These are phyloP conservation scores for Candida broadrunensis DNA, from an alignment of 805 yeast genomes.

Conservation along the genomic window DNA sequence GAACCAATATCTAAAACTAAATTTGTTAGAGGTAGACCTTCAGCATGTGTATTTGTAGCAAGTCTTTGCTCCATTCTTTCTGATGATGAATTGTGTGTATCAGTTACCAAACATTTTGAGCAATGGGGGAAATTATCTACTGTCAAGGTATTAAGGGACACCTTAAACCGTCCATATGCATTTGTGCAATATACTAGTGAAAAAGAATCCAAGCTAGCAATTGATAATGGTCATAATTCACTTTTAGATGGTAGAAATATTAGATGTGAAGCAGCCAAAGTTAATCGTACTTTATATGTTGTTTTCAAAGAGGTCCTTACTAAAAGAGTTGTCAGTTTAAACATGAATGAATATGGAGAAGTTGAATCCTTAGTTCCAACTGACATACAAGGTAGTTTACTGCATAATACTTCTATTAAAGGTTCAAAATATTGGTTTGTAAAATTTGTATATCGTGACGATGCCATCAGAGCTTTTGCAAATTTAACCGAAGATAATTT, in stretches of 20 bases:
- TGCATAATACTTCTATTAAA: constrained; percentile 7
- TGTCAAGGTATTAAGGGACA: constrained; percentile 82
- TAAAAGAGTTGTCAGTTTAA: constrained; percentile 32
- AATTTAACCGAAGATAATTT: constrained; percentile 51
- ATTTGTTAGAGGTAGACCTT: constrained; percentile 59
- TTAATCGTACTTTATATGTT: constrained; percentile 78
- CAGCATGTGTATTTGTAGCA: constrained; percentile 87
- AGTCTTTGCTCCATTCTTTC: constrained; percentile 61
- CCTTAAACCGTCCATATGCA: constrained; percentile 81
- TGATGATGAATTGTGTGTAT: constrained; percentile 69
- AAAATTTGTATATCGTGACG: constrained; percentile 78
- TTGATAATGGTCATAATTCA: constrained; percentile 66
- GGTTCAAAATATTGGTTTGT: constrained; percentile 61
- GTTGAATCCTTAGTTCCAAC: constrained; percentile 60
- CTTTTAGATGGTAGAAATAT: constrained; percentile 69
- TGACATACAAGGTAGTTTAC: constrained; percentile 28
- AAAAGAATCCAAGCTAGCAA: constrained; percentile 65
- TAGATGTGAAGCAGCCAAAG: constrained; percentile 88
- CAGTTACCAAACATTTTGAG: constrained; percentile 66
- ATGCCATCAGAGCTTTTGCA: constrained; percentile 83
- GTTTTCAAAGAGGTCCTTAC: constrained; percentile 24
- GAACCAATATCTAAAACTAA: neutral
- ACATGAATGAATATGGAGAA: constrained; percentile 63
- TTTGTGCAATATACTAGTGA: constrained; percentile 83
- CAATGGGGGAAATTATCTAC: constrained; percentile 69